Percentiles rank a stretch among this genome's conserved stretches.
These are phyloP conservation scores for Cyberlindnera bimundalis DNA, from an alignment of 805 yeast species.

Conservation along the genomic window DNA sequence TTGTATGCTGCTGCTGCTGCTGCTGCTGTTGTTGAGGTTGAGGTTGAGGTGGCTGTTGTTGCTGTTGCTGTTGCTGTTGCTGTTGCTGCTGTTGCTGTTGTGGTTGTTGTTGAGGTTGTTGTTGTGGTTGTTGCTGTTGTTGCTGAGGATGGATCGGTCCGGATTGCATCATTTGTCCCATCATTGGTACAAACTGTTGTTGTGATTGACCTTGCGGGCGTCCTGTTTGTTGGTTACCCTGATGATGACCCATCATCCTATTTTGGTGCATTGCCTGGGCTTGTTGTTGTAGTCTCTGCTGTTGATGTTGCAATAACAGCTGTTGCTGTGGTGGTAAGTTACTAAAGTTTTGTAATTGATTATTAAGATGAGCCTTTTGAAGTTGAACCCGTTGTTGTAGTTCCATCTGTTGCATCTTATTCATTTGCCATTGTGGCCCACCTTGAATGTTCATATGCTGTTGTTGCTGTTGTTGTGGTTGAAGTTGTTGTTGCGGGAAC, in stretches of 20 bases:
- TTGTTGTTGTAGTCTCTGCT: slow-evolving; percentile 12
- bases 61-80: slow-evolving; percentile 1
- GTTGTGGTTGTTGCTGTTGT: slow-evolving; percentile 4
- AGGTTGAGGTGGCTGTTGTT: slow-evolving; percentile 1
- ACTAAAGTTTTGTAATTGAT: slow-evolving; percentile 19
- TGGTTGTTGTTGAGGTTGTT: slow-evolving; percentile 1
- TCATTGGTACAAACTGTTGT: slow-evolving; percentile 10
- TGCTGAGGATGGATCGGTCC: slow-evolving; percentile 2
- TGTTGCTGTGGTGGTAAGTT: slow-evolving; percentile 21
- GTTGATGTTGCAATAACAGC: slow-evolving; percentile 18
- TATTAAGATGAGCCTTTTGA: slow-evolving; percentile 23
- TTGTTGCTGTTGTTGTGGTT: slow-evolving; percentile 4
- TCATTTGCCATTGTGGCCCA: slow-evolving; percentile 16
- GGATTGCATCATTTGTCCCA: slow-evolving; percentile 8
- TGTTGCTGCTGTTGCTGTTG: slow-evolving; percentile 1
- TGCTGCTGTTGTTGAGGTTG: slow-evolving; percentile 2
- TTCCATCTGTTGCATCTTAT: slow-evolving; percentile 23
- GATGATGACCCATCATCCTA: slow-evolving; percentile 13
- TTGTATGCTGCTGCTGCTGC: neutral
- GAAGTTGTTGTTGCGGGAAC: slow-evolving; percentile 9
- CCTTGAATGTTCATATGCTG: neutral
- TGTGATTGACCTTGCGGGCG: slow-evolving; percentile 5
- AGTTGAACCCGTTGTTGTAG: slow-evolving; percentile 25
- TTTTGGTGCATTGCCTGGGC: slow-evolving; percentile 13
- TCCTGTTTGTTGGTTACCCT: slow-evolving; percentile 4